phyloP scores from a whole-genome alignment of 1,284 basidiomycete species.

The Ustilago loliicola region DNA sequence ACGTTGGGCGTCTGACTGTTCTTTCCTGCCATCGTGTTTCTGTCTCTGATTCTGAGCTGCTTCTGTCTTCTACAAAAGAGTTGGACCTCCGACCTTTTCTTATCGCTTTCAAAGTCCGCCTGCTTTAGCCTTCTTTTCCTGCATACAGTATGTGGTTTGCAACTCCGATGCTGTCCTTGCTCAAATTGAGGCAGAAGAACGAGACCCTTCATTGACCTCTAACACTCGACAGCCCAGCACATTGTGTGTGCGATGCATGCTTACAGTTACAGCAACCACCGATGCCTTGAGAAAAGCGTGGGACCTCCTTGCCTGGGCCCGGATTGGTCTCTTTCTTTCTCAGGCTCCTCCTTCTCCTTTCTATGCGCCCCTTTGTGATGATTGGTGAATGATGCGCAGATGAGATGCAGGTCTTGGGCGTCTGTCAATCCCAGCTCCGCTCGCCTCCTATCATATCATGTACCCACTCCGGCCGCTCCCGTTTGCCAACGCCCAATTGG shows the following conservation, averaged over 20 bases:
- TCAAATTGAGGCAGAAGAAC: not conserved
- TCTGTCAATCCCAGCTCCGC: conserved; percentile 2
- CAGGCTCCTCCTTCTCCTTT: not conserved
- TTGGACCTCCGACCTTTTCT: conserved; percentile 16
- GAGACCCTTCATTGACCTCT: not conserved
- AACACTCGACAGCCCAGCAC: too few relatives aligned
- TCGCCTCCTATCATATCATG: conserved; percentile 8
- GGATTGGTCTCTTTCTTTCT: not conserved
- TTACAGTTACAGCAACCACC: not conserved
- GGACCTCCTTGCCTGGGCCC: conserved; percentile 14
- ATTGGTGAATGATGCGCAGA: not conserved
- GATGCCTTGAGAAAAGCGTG: not conserved
- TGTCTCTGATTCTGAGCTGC: not conserved
- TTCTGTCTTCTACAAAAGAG: not conserved
- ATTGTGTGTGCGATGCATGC: not conserved
- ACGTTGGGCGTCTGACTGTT: too few relatives aligned
- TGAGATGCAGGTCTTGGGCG: conserved; percentile 7
- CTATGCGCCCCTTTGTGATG: too few relatives aligned
- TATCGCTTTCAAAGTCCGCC: conserved; percentile 17
- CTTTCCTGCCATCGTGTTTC: too few relatives aligned
- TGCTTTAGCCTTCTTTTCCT: conserved; percentile 30
- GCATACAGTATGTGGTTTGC: conserved; percentile 6
- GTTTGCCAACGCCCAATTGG: not conserved
- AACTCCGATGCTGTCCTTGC: conserved; percentile 4
- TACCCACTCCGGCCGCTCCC: not conserved